Conservation (phyloP, 129 eudicot species). For the Apium graveolens region DNA sequence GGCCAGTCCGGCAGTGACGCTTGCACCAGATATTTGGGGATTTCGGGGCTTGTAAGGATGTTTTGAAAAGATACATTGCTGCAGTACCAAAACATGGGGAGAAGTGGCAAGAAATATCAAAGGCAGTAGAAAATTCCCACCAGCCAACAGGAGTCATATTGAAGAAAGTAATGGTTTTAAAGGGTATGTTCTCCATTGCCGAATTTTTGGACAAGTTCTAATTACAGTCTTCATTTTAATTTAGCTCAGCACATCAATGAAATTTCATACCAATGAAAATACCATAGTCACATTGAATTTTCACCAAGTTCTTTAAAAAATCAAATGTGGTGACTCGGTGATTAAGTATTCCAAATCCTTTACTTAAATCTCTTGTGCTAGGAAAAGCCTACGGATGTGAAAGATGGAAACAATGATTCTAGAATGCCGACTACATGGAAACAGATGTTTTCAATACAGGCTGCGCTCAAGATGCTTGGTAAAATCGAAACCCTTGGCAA, state of each 20-base stretch:
- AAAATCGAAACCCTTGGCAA: too few species aligned
- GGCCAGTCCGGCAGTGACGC: slow-evolving; percentile 74
- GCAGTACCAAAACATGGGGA: too few species aligned
- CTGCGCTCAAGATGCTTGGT: slow-evolving; percentile 86
- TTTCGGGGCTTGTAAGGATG: slow-evolving; percentile 69
- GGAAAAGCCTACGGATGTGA: too few species aligned
- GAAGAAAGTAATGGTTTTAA: slow-evolving; percentile 68
- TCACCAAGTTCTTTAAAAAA: neutral
- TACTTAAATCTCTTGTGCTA: neutral
- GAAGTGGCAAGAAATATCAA: too few species aligned
- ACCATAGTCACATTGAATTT: neutral
- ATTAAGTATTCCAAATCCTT: neutral
- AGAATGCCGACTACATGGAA: too few species aligned
- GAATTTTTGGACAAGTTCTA: neutral
- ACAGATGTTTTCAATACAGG: too few species aligned
- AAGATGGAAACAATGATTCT: too few species aligned
- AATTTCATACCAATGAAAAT: too few species aligned
- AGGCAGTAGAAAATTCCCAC: too few species aligned
- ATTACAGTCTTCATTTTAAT: too few species aligned
- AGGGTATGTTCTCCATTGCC: too few species aligned
- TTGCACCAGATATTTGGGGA: slow-evolving; percentile 84
- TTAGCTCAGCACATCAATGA: too few species aligned
- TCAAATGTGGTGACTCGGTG: neutral
- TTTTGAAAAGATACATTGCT: slow-evolving; percentile 51
- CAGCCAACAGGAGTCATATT: slow-evolving; percentile 64